A percentile compares a stretch with the other conserved stretches of the same genome.
Evolutionary conservation across 1,284 basidiomycete genomes (phyloP).

Genomic region (Cronartium quercuum): DNA sequence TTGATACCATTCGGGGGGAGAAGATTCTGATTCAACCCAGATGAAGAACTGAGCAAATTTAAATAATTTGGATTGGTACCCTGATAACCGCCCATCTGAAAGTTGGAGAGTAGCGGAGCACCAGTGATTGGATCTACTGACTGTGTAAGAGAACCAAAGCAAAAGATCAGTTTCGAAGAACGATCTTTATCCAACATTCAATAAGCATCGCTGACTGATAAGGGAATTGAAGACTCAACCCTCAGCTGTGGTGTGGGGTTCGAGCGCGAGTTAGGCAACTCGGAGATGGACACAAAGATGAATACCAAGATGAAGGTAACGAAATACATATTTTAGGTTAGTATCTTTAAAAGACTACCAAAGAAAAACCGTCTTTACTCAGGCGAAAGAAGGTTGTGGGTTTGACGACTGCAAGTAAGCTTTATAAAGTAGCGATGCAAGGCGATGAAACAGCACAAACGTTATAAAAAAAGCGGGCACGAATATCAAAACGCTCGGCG

Average conservation of each 20-base stretch:
- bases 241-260: background rate
- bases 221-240: background rate
- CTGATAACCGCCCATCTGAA: background rate
- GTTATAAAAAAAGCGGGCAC: background rate
- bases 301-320: background rate
- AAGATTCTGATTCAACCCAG: too few relatives aligned
- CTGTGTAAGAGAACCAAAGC: background rate
- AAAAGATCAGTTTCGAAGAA: background rate
- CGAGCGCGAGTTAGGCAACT: background rate
- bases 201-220: too few relatives aligned
- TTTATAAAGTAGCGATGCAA: background rate
- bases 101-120: background rate
- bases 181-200: background rate
- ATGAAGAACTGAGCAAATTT: too few relatives aligned
- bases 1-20: background rate
- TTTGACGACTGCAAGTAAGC: background rate
- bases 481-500: background rate
- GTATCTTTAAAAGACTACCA: background rate
- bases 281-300: background rate
- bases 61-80: background rate
- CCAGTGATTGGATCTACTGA: background rate
- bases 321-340: background rate
- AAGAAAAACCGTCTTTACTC: background rate
- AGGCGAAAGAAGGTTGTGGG: background rate
- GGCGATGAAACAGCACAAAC: background rate